Evolutionary conservation across 2,329 filamentous ascomycete genomes (phyloP).

Genomic region (Botrytis sinoallii): DNA sequence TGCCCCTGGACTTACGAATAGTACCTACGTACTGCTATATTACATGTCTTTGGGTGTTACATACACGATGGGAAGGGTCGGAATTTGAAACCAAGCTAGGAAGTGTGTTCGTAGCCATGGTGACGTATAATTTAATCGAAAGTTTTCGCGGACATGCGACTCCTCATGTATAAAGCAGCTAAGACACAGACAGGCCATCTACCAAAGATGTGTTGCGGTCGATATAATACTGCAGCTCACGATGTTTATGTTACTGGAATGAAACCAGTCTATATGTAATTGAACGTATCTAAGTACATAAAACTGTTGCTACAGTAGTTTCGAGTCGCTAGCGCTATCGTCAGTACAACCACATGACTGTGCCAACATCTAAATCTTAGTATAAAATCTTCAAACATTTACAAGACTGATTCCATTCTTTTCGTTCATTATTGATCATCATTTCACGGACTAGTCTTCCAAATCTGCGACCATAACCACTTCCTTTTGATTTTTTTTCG

Average conservation of each 20-base stretch:
- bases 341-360: background rate
- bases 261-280: background rate
- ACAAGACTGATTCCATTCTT: background rate
- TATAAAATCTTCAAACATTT: background rate
- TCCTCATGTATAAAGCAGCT: background rate
- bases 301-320: background rate
- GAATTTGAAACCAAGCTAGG: accelerated
- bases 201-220: background rate
- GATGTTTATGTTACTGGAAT: background rate
- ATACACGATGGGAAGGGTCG: background rate
- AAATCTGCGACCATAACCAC: background rate
- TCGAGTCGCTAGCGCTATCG: background rate
- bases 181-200: background rate
- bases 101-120: background rate
- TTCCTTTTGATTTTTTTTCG: background rate
- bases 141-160: background rate
- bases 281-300: background rate
- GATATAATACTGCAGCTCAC: background rate
- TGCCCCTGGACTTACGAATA: background rate
- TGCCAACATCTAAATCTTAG: background rate
- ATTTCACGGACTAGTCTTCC: background rate
- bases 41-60: background rate
- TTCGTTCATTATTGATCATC: too few species aligned
- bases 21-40: background rate
- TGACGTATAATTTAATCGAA: background rate